Conservation (phyloP, 2,329 filamentous ascomycete genomes). For the Fusarium austroafricanum region DNA sequence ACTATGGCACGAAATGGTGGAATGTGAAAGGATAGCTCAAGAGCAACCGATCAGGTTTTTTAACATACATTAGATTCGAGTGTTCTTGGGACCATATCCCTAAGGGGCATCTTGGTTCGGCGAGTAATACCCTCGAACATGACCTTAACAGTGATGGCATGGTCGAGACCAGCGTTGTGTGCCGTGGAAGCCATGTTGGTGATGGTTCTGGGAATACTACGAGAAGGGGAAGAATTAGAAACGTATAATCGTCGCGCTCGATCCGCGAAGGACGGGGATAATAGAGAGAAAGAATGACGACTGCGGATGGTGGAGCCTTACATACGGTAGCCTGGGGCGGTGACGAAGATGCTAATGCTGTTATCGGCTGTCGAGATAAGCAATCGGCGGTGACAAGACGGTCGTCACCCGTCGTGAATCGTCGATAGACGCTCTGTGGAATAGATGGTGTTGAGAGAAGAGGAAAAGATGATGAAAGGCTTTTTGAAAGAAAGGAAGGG, state of each 20-base stretch:
- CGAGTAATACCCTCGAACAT: constrained; percentile 79
- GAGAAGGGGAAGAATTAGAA: constrained; percentile 1
- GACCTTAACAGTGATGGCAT: constrained; percentile 83
- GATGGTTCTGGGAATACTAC: constrained; percentile 9
- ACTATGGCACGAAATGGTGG: neutral
- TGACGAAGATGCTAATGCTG: constrained; percentile 41
- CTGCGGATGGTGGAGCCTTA: constrained; percentile 42
- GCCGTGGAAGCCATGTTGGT: constrained; percentile 46
- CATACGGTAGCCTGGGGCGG: constrained; percentile 39
- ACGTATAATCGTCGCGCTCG: constrained; percentile 9
- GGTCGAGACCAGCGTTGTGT: constrained; percentile 44
- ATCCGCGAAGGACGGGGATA: constrained; percentile 35
- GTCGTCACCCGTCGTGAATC: constrained; percentile 38
- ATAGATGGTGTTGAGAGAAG: constrained; percentile 2
- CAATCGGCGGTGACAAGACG: constrained; percentile 43
- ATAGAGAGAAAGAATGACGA: constrained; percentile 33
- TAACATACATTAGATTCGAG: constrained; percentile 86
- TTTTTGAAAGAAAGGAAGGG: constrained; percentile 18
- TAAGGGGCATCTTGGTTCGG: constrained; percentile 89
- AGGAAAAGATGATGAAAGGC: constrained; percentile 2
- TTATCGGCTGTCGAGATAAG: constrained; percentile 45
- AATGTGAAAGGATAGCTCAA: neutral
- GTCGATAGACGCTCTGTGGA: neutral
- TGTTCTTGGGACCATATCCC: constrained; percentile 79
- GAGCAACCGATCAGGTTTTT: neutral